Evolutionary conservation across 352 stramenopile genomes (phyloP), one percentile per base, ranked within the genome.

Genomic region (Globisporangium uncinulatum): DNA sequence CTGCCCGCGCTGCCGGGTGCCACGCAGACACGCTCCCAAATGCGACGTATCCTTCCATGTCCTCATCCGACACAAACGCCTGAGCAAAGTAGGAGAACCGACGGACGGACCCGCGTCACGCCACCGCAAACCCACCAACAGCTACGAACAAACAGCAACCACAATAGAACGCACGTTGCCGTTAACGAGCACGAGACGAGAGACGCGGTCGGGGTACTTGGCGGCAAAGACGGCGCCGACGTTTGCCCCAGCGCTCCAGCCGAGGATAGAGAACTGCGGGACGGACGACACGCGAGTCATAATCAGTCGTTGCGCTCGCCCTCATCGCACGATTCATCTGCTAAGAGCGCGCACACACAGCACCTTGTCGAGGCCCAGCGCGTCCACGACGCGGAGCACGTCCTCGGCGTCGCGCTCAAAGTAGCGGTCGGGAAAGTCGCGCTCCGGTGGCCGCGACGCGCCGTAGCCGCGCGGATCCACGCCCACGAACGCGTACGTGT

Each of bases 191-290:
- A 89, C 78, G 20, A 94, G 77, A 4, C 84, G 78, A 17, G 77
- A 69, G 29, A 94, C 71, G 37, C 79, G 73, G 39, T 89, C 73
- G 0, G 84, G 80, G 51, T 85, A 74, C 57, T 73, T 86, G 44
- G 79, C 76, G 3, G 84, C 82, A 17, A 94, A 59, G 9, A 89
- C 80, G 29, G 80, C 82, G 43, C 71, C 73, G 15, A 83, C 72
- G 61, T 92, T 94, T 45, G 84, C 84, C 29, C 84, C 84, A 15
- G 85, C 78, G 49, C 80, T 88, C 71, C 78, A 89, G 24, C 82
- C 84, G 32, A 94, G 44, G 29, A 92, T 71, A 59, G 81, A 87
- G 44, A 84, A 88, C 72, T 82, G 63, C 76, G 39, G 41, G 19
- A 32, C n/a, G 7, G 19, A 49, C 19, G 20, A 37, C 9, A 13